A percentile compares a stretch with the other conserved stretches of the same genome.
Evolutionary conservation across 805 yeast genomes (phyloP).

Genomic region (Lachancea dasiensis): DNA sequence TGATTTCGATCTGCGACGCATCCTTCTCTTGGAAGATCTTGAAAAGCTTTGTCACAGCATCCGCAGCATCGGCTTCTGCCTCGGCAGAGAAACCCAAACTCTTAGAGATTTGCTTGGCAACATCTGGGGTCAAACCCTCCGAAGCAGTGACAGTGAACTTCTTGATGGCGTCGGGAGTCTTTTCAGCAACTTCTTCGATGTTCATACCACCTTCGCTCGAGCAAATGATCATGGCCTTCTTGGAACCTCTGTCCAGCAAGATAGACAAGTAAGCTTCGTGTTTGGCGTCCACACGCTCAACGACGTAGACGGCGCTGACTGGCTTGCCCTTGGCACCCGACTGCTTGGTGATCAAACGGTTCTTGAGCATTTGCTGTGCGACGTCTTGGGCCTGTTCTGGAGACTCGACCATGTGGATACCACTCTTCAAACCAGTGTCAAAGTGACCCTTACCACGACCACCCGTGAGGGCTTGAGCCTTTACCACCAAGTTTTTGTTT

Average conservation of each 20-base stretch:
- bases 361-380: conserved; percentile 84
- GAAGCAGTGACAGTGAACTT: conserved; percentile 74
- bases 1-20: conserved; percentile 97
- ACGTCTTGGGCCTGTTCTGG: conserved; percentile 82
- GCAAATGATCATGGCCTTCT: conserved; percentile 89
- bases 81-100: conserved; percentile 73
- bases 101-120: conserved; percentile 71
- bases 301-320: conserved; percentile 93
- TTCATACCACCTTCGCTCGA: conserved; percentile 99
- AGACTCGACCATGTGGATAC: conserved; percentile 83
- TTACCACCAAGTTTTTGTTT: conserved; percentile 76
- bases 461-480: conserved; percentile 98
- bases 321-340: conserved; percentile 96
- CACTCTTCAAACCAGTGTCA: conserved; percentile 92
- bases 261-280: conserved; percentile 96
- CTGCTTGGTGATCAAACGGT: conserved; percentile 94
- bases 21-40: conserved; percentile 85
- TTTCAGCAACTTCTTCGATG: conserved; percentile 96
- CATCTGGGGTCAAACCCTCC: conserved; percentile 70
- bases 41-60: conserved; percentile 79
- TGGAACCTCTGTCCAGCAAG: conserved; percentile 87
- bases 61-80: conserved; percentile 82
- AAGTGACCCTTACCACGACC: conserved; percentile 99
- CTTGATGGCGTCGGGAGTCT: conserved; percentile 86
- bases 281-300: conserved; percentile 87